phyloP scores from a whole-genome alignment of 306 rosid genomes.

The Inga oerstediana region DNA sequence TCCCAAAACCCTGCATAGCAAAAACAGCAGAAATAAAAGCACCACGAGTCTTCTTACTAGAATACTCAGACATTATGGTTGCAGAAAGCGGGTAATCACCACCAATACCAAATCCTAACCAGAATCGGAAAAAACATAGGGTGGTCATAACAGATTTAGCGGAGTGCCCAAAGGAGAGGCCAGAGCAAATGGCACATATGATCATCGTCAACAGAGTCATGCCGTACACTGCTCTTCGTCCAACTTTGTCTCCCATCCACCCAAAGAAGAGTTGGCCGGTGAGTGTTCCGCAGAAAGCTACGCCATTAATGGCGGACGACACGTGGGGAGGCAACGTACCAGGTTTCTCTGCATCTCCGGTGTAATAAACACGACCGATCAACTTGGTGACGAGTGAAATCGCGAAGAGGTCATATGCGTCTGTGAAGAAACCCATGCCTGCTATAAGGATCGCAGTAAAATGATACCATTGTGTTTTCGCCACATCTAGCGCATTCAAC shows the following conservation, averaged over 20 bases:
- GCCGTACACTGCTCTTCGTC: not conserved
- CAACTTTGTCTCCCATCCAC: not conserved
- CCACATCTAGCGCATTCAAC: not conserved
- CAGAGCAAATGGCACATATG: not conserved
- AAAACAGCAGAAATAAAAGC: not conserved
- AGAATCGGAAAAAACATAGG: not conserved
- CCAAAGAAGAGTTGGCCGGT: not conserved
- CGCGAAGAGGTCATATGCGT: not conserved
- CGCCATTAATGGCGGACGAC: not conserved
- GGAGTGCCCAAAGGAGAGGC: not conserved
- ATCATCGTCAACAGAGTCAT: not conserved
- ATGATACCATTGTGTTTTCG: not conserved
- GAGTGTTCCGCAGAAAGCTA: not conserved
- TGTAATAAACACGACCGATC: not conserved
- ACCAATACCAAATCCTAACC: not conserved
- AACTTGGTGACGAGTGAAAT: not conserved
- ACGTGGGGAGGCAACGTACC: not conserved
- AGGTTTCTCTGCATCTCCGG: not conserved
- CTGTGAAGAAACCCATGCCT: not conserved
- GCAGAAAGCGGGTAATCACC: not conserved
- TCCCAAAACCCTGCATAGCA: not conserved
- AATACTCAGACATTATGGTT: not conserved
- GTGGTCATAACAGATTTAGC: not conserved
- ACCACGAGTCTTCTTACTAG: not conserved
- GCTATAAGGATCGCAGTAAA: not conserved